These are phyloP conservation scores for Xylaria intraflava DNA, from an alignment of 495 filamentous ascomycete species.

Conservation along the genomic window DNA sequence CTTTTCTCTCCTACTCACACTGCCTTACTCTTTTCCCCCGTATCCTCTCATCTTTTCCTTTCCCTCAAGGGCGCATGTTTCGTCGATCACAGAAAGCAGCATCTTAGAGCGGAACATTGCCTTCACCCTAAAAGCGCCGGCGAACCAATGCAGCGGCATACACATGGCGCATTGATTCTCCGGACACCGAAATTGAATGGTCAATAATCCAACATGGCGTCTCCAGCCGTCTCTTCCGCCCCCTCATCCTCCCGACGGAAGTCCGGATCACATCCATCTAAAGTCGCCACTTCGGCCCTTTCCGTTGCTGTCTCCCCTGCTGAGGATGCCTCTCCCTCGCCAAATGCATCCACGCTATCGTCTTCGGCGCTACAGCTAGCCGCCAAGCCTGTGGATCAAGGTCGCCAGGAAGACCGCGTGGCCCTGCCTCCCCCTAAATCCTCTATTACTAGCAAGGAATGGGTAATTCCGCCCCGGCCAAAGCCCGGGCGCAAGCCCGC, in stretches of 20 bases:
- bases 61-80: not conserved
- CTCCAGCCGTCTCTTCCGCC: conserved; percentile 10
- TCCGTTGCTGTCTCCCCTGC: conserved; percentile 23
- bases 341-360: conserved; percentile 22
- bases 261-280: conserved; percentile 15
- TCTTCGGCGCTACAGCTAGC: conserved; percentile 19
- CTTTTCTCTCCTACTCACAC: too few species aligned
- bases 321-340: conserved; percentile 21
- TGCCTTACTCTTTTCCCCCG: not conserved
- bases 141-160: not conserved
- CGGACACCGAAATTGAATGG: conserved; percentile 13
- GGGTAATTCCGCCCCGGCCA: conserved; percentile 79
- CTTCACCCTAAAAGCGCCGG: not conserved
- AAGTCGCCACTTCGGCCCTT: conserved; percentile 24
- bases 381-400: conserved; percentile 19
- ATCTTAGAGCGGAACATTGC: not conserved
- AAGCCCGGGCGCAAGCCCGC: conserved; percentile 93
- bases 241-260: conserved; percentile 1
- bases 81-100: not conserved
- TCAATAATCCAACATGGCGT: conserved; percentile 23
- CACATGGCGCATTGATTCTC: not conserved
- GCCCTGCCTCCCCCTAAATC: conserved; percentile 26
- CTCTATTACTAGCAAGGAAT: conserved; percentile 72
- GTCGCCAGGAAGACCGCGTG: conserved; percentile 8
- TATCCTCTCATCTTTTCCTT: not conserved